Conservation (phyloP, 371 early-diverging fungal species). For the Haplosporangium sp. region DNA sequence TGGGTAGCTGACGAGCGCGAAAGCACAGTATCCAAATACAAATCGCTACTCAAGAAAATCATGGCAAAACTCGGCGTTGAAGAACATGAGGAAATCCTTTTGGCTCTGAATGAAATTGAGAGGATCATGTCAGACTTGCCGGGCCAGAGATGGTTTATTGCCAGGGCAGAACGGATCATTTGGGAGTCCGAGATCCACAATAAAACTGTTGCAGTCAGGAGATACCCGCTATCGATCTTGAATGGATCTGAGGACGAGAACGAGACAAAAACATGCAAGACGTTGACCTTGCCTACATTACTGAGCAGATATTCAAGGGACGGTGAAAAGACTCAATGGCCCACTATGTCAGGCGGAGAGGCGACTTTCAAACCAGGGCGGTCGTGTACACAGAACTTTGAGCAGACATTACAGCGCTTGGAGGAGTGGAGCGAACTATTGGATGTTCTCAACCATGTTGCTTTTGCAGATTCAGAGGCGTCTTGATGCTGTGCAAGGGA, state of each 20-base stretch:
- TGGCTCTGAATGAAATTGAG: slow-evolving; percentile 27
- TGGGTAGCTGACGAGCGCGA: slow-evolving; percentile 4
- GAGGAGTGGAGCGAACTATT: slow-evolving; percentile 43
- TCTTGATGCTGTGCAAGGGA: background rate
- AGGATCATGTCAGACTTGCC: slow-evolving; percentile 21
- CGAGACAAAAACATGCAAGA: background rate
- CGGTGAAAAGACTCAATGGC: no score
- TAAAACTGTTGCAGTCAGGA: slow-evolving; percentile 24
- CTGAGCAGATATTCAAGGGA: no score
- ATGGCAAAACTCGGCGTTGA: slow-evolving; percentile 24
- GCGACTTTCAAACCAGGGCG: slow-evolving; percentile 15
- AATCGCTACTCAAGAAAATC: slow-evolving; percentile 14
- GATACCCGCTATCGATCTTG: background rate
- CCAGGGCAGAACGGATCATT: slow-evolving; percentile 31
- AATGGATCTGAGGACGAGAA: background rate
- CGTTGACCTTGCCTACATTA: background rate
- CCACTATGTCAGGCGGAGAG: background rate
- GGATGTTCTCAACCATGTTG: slow-evolving; percentile 46
- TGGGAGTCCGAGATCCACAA: slow-evolving; percentile 46
- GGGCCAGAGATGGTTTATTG: slow-evolving; percentile 23
- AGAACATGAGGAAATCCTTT: slow-evolving; percentile 12
- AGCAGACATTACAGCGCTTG: slow-evolving; percentile 36
- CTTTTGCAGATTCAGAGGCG: slow-evolving; percentile 17
- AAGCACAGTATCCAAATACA: background rate
- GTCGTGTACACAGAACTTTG: slow-evolving; percentile 33